Base-by-base conservation (phyloP, 345 rosid species). In the Citrus sp. region DNA sequence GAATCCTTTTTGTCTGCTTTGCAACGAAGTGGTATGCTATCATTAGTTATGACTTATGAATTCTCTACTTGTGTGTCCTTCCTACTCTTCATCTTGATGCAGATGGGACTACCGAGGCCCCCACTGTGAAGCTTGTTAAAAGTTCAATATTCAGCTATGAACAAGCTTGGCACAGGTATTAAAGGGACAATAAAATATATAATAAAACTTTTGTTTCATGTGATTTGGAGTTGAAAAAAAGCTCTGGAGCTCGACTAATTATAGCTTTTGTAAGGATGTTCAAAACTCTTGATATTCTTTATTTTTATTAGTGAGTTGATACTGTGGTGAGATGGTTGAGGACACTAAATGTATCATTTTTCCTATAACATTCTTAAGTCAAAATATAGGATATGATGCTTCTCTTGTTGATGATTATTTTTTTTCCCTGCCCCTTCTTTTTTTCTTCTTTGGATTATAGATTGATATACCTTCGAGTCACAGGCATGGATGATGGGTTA, bases 131-230 rank as follows among this genome's bases (percentile, higher is more conserved):
- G 83, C 87, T 94, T 67, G 97, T 96, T 49, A 94, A 94, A 87
- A 92, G 98, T 84, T 91, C 99, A 64, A 84, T 93, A 80, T 96
- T 96, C 88, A 91, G 98, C 88, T 92, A 96, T 70, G 99, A 96
- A 84, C 99, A 96, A 88, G 98, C 99, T 27, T 96, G 99, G 98
- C 98, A 96, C 83, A 92, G 98, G 98, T 95, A 86, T 62, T 74
- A 74, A 70, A 67, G 35, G 58, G 80, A 73, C 4, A 65, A 54
- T 25, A 40, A 70, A 78, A 68, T 13, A 59, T 37, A 25, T 72
- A 16, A 18, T 61, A 72, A 71, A 42, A 56, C 32, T 49, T 55
- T 58, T 79, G 10, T 74, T 74, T 70, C 19, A 65, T 65, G 42
- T 24, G 19, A 55, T 51, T 65, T 51, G 3, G 30, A 75, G 51